Evolutionary conservation across 2,329 filamentous ascomycete genomes (phyloP).

Genomic region (Diaporthe citriasiana): DNA sequence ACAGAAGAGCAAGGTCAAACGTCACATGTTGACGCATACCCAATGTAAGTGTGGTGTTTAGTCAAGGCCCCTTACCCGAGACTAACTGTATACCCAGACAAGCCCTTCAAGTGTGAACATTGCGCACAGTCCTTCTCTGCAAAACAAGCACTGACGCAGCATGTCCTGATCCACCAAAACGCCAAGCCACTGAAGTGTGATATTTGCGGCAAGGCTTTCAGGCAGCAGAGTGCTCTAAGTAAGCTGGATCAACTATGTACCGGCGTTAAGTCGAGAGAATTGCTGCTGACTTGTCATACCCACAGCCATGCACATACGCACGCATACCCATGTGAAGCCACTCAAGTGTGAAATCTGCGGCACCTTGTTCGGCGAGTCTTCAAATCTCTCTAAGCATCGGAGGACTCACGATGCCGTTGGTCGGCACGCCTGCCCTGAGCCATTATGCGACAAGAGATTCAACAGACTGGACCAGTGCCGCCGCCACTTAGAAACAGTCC

Average conservation of each 20-base stretch:
- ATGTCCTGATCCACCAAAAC: constrained; percentile 76
- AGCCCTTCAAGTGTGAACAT: constrained; percentile 68
- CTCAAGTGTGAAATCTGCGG: constrained; percentile 70
- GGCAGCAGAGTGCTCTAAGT: constrained; percentile 78
- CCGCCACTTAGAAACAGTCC: constrained; percentile 60
- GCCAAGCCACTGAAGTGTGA: constrained; percentile 45
- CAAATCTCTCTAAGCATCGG: constrained; percentile 76
- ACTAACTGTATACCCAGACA: constrained; percentile 59
- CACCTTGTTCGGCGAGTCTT: constrained; percentile 74
- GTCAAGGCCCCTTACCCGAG: neutral
- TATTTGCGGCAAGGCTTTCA: constrained; percentile 53
- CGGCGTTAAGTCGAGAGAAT: neutral
- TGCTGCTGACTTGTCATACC: neutral
- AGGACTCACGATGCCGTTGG: constrained; percentile 71
- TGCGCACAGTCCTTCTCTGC: constrained; percentile 74
- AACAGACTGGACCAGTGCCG: constrained; percentile 72
- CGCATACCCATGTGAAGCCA: constrained; percentile 76
- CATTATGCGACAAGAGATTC: constrained; percentile 68
- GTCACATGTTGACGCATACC: constrained; percentile 76
- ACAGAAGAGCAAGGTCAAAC: constrained; percentile 74
- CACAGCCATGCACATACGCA: constrained; percentile 75
- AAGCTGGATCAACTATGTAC: constrained; percentile 49
- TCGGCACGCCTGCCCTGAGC: constrained; percentile 60
- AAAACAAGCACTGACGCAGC: constrained; percentile 77
- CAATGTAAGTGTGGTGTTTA: constrained; percentile 63